Conservation (phyloP, 495 filamentous ascomycete species). For the Penicillium parvum region DNA sequence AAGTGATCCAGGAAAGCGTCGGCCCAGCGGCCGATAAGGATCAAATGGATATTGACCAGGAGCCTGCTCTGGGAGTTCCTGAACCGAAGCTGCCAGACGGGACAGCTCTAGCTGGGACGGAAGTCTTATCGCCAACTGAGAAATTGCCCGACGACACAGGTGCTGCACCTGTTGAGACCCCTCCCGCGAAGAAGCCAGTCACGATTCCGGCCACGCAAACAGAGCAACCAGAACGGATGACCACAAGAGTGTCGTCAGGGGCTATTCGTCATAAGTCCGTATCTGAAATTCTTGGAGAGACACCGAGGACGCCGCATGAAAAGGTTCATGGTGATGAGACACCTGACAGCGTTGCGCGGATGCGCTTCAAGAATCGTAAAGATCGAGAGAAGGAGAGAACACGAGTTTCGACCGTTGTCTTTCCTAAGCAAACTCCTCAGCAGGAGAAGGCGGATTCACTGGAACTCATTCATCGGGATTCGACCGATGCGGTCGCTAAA, state of each 20-base stretch:
- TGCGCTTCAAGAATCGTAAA: slow-evolving; percentile 52
- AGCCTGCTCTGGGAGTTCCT: slow-evolving; percentile 3
- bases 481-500: slow-evolving; percentile 43
- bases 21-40: slow-evolving; percentile 15
- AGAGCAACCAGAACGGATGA: slow-evolving; percentile 52
- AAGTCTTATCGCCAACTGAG: slow-evolving; percentile 16
- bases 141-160: slow-evolving; percentile 6
- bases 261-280: slow-evolving; percentile 69
- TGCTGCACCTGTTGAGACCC: slow-evolving; percentile 10
- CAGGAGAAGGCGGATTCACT: slow-evolving; percentile 34
- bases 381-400: slow-evolving; percentile 58
- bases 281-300: slow-evolving; percentile 66
- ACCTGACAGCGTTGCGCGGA: slow-evolving; percentile 43
- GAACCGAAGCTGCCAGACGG: slow-evolving; percentile 14
- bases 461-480: slow-evolving; percentile 38
- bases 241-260: slow-evolving; percentile 60
- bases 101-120: slow-evolving; percentile 4
- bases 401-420: slow-evolving; percentile 75
- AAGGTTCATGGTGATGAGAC: slow-evolving; percentile 34
- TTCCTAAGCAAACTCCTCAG: slow-evolving; percentile 56
- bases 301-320: slow-evolving; percentile 43
- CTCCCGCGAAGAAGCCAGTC: slow-evolving; percentile 11
- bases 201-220: slow-evolving; percentile 20
- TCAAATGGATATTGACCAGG: slow-evolving; percentile 21
- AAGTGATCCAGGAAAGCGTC: slow-evolving; percentile 27